Evolutionary conservation across 1,284 basidiomycete species (phyloP).

Genomic region (Ceratorhiza oryzae-sativae): DNA sequence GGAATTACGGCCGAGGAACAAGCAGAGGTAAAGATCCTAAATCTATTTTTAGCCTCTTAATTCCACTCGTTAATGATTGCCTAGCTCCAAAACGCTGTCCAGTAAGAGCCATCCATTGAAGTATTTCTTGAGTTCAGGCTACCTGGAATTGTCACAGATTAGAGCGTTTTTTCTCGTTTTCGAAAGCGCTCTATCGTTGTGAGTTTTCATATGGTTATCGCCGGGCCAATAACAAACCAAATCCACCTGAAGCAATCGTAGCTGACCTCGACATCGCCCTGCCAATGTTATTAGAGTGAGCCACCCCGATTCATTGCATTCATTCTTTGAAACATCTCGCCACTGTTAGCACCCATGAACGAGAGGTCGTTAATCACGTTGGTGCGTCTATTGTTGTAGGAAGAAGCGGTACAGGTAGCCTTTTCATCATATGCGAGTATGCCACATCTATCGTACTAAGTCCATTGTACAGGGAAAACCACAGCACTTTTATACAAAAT

Average conservation of each 20-base stretch:
- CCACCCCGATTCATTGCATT: not conserved
- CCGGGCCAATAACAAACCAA: too few relatives aligned
- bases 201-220: too few relatives aligned
- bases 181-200: not conserved
- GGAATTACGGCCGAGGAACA: too few relatives aligned
- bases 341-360: not conserved
- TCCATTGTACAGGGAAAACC: not conserved
- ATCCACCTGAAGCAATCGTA: too few relatives aligned
- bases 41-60: too few relatives aligned
- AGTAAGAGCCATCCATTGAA: not conserved
- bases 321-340: not conserved
- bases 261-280: not conserved
- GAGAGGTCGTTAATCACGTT: not conserved
- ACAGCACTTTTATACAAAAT: conserved; percentile 9
- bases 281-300: not conserved
- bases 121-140: not conserved
- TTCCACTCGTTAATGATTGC: too few relatives aligned
- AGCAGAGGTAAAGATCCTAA: too few relatives aligned
- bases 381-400: not conserved
- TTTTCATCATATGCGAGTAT: not conserved
- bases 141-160: not conserved
- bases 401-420: conserved; percentile 9
- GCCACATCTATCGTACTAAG: not conserved
- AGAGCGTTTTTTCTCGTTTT: not conserved
- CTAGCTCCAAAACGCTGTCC: not conserved